Conservation (phyloP, 2,329 filamentous ascomycete genomes). For the Lachnum nothofagi region DNA sequence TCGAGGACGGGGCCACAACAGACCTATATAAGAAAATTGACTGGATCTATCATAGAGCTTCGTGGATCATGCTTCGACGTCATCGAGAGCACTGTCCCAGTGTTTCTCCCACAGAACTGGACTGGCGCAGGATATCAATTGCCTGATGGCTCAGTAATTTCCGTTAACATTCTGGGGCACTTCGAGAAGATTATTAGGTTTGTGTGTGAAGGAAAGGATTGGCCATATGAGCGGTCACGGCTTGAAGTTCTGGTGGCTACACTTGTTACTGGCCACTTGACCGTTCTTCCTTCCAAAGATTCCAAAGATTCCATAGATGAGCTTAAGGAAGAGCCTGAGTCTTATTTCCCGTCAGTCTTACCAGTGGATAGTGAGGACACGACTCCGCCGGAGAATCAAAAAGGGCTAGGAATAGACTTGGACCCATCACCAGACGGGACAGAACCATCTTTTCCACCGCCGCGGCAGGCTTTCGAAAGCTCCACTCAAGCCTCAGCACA, state of each 20-base stretch:
- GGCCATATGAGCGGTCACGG: slow-evolving; percentile 6
- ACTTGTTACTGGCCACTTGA: slow-evolving; percentile 5
- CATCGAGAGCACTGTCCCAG: slow-evolving; percentile 4
- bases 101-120: slow-evolving; percentile 8
- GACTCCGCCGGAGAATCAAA: background rate
- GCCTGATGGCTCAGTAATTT: slow-evolving; percentile 7
- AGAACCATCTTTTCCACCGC: background rate
- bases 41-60: background rate
- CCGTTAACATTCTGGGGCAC: slow-evolving; percentile 6
- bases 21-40: background rate
- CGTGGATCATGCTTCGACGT: slow-evolving; percentile 6
- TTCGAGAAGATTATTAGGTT: slow-evolving; percentile 11
- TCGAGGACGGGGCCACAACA: slow-evolving; percentile 4
- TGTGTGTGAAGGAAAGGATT: slow-evolving; percentile 3
- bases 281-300: slow-evolving; percentile 2
- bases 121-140: slow-evolving; percentile 1
- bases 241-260: slow-evolving; percentile 8
- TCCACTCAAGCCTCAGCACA: too few relatives aligned
- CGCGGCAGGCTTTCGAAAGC: too few relatives aligned
- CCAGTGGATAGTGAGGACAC: background rate
- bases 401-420: slow-evolving; percentile 3
- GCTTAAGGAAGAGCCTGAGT: background rate
- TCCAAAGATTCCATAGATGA: background rate
- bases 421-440: slow-evolving; percentile 5
- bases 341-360: slow-evolving; percentile 6